Evolutionary conservation across 139 green algal species (phyloP), one percentile per base, ranked within the genome.

Genomic region (Protoeuglena noctilucae): DNA sequence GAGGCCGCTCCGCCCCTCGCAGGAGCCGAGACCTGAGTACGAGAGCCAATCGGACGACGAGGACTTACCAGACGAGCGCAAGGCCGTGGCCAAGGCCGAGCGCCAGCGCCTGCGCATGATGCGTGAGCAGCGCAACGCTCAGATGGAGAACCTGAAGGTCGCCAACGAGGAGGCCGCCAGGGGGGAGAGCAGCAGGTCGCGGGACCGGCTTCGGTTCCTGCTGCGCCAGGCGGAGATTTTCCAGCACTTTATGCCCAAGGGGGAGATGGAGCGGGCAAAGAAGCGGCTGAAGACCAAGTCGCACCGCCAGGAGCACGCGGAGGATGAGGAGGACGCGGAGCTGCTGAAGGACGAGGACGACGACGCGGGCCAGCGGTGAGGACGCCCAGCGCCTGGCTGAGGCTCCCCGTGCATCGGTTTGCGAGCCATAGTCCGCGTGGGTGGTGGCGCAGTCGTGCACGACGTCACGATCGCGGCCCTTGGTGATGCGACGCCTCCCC

Each of bases 201-300:
- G 72, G 47, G 78, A 78, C 58, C 78, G 91, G 3, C 65, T 97
- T 18, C 69, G 93, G 28, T 98, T 94, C 60, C 61, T 99, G 57
- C 73, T 97, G 27, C 76, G 86, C 41, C 91, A 99, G 58, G 88
- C 92, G 1, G 90, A 97, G 71, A 82, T 99, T 16, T 99, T 97
- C 57, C 83, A 94, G 74, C 90, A 96, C 55, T 98, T 96, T 69
- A 81, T 78, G 28, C 69, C 64, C 21, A 41, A 34, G 26, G 34
- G 55, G 3, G 41, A 40, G 16, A 53, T 53, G 14, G 56, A 41
- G 2, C 29, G 62, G 12, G 52, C 53, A 0, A 73, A 79, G 51
- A 67, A 76, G 21, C 5, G 29, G n/a, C 21, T n/a, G 21, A n/a
- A 55, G 48, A 63, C 57, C 29, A 79, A 76, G 40, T 59, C 77